Percentiles rank a stretch among this genome's conserved stretches.
phyloP scores from a whole-genome alignment of 73 alveolate genomes.

The Tetrahymena malaccensis region DNA sequence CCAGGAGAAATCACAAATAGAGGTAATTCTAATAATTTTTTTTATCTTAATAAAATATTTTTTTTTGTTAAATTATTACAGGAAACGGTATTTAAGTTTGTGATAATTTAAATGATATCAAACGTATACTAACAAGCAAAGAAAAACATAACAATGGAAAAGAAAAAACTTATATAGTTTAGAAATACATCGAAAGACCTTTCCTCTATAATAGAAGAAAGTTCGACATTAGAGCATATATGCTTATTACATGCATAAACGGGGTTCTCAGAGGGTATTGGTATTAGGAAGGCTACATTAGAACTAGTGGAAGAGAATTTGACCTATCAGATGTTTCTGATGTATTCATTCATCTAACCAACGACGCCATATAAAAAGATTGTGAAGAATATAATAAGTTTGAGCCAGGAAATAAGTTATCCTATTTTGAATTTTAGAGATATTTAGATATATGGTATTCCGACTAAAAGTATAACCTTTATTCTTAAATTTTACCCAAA shows the following conservation, averaged over 20 bases:
- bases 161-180: constrained; percentile 47
- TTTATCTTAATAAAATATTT: neutral
- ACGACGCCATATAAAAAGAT: constrained; percentile 56
- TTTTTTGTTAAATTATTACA: neutral
- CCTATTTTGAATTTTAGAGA: constrained; percentile 52
- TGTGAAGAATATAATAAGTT: constrained; percentile 55
- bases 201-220: constrained; percentile 52
- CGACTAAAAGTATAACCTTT: constrained; percentile 33
- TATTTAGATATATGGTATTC: constrained; percentile 35
- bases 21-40: constrained; percentile 24
- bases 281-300: constrained; percentile 60
- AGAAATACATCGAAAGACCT: constrained; percentile 58
- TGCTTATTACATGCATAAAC: constrained; percentile 43
- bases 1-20: constrained; percentile 90
- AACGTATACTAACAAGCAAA: constrained; percentile 13
- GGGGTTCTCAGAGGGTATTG: constrained; percentile 59
- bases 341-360: constrained; percentile 53
- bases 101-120: constrained; percentile 44
- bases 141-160: constrained; percentile 23
- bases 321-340: constrained; percentile 38
- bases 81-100: constrained; percentile 47
- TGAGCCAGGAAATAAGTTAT: constrained; percentile 55
- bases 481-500: constrained; percentile 43
- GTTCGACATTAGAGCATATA: constrained; percentile 58
- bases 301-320: constrained; percentile 63